Base-by-base conservation (phyloP, 805 yeast species). In the Candida rishiriensis region DNA sequence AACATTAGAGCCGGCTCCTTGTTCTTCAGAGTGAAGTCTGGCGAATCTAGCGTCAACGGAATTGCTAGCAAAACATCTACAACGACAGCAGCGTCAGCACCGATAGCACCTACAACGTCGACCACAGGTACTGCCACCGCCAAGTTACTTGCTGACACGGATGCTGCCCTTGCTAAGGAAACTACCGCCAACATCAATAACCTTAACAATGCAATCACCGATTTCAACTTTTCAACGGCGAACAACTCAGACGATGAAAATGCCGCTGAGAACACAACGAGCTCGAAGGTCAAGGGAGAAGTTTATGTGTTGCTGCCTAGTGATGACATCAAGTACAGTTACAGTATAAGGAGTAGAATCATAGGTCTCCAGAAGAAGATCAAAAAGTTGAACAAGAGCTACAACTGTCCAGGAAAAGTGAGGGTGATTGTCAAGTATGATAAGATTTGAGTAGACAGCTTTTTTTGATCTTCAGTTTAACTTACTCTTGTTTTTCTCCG, bases 1-100 rank as follows among this genome's bases (percentile, higher is more conserved):
- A 81, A 80, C 56, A 81, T 84, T 28, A 72, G 85, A 52, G 84
- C 79, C 29, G 79, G 79, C 21, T 73, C 75, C 13, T 74, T 72
- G 57, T 69, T 67, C 46, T 78, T 73, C 64, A 70, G 68, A 56
- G 68, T 60, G 50, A 63, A 55, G 42, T 29, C 43, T 4, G 39
- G 39, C 6, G 43, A 40, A 7, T 28, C 8, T 18, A 18, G 16
- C 9, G 21, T 10, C 35, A 35, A 16, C 12, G 36, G 31, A n/a
- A 53, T 47, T 7, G 53, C 46, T 32, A 40, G 34, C n/a, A 42
- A 34, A 15, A 29, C 42, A 28, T 3, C 39, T n/a, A 49, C 43
- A 10, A 36, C 31, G 32, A 38, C 42, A 16, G 36, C 50, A 9
- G 33, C 29, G n/a, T 38, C 40, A 10, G 41, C 31, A 21, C 34